Evolutionary conservation across 2,329 filamentous ascomycete species (phyloP), one percentile per base, ranked within the genome.

Genomic region (Neofusicoccum laricinum): DNA sequence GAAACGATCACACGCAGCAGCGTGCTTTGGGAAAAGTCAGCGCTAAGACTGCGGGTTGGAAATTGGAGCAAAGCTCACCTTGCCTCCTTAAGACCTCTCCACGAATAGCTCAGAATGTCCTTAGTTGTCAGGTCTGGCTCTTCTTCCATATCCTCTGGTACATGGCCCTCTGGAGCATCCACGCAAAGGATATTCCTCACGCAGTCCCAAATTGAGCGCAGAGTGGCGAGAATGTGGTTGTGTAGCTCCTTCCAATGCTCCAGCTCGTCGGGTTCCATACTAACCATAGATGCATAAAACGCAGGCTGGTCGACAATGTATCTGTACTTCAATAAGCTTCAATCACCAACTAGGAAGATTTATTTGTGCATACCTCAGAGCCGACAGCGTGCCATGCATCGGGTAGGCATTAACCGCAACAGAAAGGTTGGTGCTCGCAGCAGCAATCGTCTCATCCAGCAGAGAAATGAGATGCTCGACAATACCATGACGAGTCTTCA

Each of bases 21-120:
- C 64, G 92, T 88, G 75, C 92, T 95, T 41, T 30, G 25, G 50
- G 19, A 30, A 59, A 65, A n/a, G 15, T 15, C 25, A 49, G 49
- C 67, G 11, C 19, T 6, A 14, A 12, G 66, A 67, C 32, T 7
- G n/a, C 3, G 17, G 34, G 2, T 12, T 21, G 19, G 8, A 41
- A 43, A 25, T 5, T 43, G 15, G 41, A 36, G 15, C 43, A 36
- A 14, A 43, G 66, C 78, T 66, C 79, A 92, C 90, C 92, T 97
- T 25, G 93, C 92, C 78, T 99, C 95, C 67, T 97, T 94, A n/a
- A 97, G 83, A 5, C 93, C 92, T 70, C 95, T 87, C 85, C 97
- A 99, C 67, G 93, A 97, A 75, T 95, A 99, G 68, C 94, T 98
- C 51, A 99, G 78, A 17, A 96, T 84, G 70, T 96, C 92, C 73